Evolutionary conservation across 345 rosid species (phyloP).

Genomic region (Brassica carinata): DNA sequence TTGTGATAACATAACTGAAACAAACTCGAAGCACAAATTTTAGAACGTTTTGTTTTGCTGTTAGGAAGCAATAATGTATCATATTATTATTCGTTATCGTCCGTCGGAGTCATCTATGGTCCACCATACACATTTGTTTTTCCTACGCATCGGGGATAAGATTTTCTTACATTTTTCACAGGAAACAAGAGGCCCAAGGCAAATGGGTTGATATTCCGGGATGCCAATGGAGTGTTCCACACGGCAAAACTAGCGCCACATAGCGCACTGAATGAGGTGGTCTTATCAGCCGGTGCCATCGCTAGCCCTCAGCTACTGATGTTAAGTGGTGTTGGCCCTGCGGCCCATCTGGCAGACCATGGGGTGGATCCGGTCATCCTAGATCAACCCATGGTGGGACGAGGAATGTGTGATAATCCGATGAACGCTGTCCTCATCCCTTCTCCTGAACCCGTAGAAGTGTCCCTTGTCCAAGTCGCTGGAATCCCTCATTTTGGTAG

Average conservation of each 20-base stretch:
- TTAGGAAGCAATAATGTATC: neutral
- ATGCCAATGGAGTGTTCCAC: conserved; percentile 47
- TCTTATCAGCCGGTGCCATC: conserved; percentile 74
- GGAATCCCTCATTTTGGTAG: conserved; percentile 58
- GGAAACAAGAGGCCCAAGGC: conserved; percentile 53
- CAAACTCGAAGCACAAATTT: neutral
- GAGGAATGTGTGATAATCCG: conserved; percentile 79
- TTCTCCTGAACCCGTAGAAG: conserved; percentile 58
- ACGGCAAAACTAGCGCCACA: conserved; percentile 43
- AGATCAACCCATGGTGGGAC: conserved; percentile 71
- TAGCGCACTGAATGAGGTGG: conserved; percentile 51
- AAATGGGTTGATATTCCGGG: conserved; percentile 61
- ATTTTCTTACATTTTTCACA: neutral
- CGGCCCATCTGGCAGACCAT: conserved; percentile 43
- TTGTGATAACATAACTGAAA: neutral
- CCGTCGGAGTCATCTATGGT: neutral
- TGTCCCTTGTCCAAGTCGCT: conserved; percentile 58
- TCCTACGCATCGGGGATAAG: neutral
- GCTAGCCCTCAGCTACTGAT: conserved; percentile 80
- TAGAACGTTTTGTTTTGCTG: neutral
- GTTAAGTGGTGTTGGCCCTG: conserved; percentile 79
- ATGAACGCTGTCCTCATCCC: conserved; percentile 63
- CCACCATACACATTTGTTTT: neutral
- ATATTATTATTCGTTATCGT: neutral
- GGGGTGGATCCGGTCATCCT: conserved; percentile 47